A percentile compares a stretch with the other conserved stretches of the same genome.
Conservation (phyloP, 106 monocot genomes). For the Dendrobium chrysotoxum region DNA sequence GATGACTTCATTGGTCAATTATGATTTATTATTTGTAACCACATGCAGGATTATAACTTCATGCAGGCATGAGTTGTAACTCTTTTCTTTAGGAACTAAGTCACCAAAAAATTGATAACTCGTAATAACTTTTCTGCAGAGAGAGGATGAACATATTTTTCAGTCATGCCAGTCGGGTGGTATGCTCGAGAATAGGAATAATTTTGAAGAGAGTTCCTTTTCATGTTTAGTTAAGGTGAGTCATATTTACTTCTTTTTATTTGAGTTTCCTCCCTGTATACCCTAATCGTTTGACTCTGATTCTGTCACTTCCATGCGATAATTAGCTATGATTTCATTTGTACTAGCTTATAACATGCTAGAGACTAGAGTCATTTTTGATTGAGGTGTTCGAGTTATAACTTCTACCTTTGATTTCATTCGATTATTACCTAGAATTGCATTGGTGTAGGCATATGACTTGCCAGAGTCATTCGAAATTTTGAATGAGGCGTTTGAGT, state of each 20-base stretch:
- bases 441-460: background rate
- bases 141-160: slow-evolving; percentile 35
- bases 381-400: background rate
- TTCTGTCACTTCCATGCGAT: background rate
- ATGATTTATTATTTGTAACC: background rate
- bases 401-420: no score
- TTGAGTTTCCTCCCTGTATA: background rate
- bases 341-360: background rate
- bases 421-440: background rate
- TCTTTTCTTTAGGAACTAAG: background rate
- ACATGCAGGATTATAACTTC: no score
- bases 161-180: slow-evolving; percentile 10
- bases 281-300: background rate
- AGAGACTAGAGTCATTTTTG: background rate
- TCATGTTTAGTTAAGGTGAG: slow-evolving; percentile 79
- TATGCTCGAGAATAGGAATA: slow-evolving; percentile 7
- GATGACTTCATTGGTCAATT: background rate
- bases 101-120: background rate
- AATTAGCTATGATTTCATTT: background rate
- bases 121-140: slow-evolving; percentile 31
- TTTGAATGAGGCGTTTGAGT: background rate
- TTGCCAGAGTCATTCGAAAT: background rate
- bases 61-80: background rate
- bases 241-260: background rate
- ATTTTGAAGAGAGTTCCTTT: slow-evolving; percentile 20